Percentiles rank a stretch among this genome's conserved stretches.
phyloP scores from a whole-genome alignment of 257 asterid genomes.

The Galeopsis tetrahit region DNA sequence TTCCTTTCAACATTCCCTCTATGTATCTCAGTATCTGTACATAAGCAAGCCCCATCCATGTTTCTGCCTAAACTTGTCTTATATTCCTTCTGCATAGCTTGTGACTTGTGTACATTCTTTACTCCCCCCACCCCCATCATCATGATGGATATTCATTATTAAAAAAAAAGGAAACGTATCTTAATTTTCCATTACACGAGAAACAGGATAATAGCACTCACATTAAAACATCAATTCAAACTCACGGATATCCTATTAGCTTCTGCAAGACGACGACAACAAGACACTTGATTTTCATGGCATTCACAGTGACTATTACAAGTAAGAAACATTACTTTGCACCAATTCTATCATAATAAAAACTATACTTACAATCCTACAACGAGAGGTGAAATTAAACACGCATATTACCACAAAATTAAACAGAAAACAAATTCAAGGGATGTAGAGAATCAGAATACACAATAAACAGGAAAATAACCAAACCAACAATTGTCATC shows the following conservation, averaged over 20 bases:
- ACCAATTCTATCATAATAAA: conserved; percentile 23
- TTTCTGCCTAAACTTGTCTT: no score
- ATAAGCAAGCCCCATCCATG: no score
- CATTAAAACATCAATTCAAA: no score
- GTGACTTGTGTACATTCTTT: no score
- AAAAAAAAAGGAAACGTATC: no score
- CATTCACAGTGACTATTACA: background rate
- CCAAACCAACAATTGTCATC: background rate
- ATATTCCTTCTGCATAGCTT: background rate
- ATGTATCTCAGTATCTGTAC: no score
- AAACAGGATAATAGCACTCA: no score
- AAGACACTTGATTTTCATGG: background rate
- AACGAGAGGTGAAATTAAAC: background rate
- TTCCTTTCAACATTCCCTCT: no score
- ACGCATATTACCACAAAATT: conserved; percentile 5
- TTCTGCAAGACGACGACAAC: background rate
- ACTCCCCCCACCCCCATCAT: no score
- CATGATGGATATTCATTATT: no score
- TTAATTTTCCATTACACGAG: no score
- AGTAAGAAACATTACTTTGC: background rate
- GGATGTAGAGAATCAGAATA: background rate
- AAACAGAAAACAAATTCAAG: conserved; percentile 11
- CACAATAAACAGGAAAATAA: conserved; percentile 6
- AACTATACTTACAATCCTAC: background rate
- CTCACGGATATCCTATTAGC: background rate